Base-by-base conservation (phyloP, 139 green algal genomes). In the Chlorella sp. region DNA sequence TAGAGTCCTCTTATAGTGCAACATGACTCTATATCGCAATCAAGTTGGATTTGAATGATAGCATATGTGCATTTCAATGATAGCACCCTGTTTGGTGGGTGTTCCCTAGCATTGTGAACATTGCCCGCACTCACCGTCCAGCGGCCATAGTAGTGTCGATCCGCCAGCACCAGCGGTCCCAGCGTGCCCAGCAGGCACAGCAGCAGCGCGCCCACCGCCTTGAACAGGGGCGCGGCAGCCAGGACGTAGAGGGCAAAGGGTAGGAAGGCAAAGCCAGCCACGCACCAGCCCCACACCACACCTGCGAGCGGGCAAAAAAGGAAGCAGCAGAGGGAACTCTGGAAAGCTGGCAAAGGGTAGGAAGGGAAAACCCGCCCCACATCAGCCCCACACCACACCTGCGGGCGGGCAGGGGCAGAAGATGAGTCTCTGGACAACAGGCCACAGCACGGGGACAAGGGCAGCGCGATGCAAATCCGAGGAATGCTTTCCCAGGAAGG, bases 261-360 rank as follows among this genome's bases (percentile, higher is more conserved):
- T 18, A 95, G 53, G 40, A 95, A 93, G 21, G 94, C 93, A 2
- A 97, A 66, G 2, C 86, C 94, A 22, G 94, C 93, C 15, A 98
- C 96, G 15, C 92, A 86, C 96, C 96, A 98, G n/a, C 96, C 96
- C 90, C 96, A 92, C 19, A 97, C 34, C 21, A 97, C 91, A 24
- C 94, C 89, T 89, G 83, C 69, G 66, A 39, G 64, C 30, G n/a
- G 75, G 34, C 7, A 81, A n/a, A n/a, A n/a, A n/a, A n/a, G n/a
- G 22, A 14, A 14, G 64, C 64, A 28, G 64, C 22, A 28, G 64
- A 71, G 64, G 64, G 2, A 28, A 30, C 64, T 26, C 64, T 71
- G 5, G 64, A 28, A 5, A 32, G 64, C 64, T 26, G 64, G 64
- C 21, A 9, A 71, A 71, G 64, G 21, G 24, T 2, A 71, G 21